These are phyloP conservation scores for Penstemon davidsonii DNA, from an alignment of 257 asterid genomes.

Conservation along the genomic window DNA sequence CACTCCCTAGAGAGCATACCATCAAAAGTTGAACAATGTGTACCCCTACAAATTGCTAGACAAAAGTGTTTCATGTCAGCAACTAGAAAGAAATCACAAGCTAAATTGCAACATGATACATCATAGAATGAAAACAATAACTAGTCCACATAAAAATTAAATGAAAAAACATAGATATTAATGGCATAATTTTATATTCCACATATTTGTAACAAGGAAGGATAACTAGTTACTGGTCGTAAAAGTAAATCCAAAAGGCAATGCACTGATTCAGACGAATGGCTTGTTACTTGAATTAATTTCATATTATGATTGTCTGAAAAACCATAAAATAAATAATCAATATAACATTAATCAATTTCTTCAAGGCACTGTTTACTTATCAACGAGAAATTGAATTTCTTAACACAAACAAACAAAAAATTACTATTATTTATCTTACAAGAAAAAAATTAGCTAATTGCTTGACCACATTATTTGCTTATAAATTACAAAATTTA, in stretches of 20 bases:
- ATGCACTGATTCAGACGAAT: not conserved
- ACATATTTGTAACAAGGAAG: not conserved
- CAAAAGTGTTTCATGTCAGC: slow-evolving; percentile 19
- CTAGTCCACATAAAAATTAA: slow-evolving; percentile 1
- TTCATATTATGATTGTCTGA: not conserved
- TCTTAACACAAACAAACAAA: no score
- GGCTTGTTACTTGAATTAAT: not conserved
- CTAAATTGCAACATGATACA: not conserved
- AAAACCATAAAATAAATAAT: not conserved
- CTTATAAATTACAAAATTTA: not conserved
- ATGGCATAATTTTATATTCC: not conserved
- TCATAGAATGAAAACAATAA: slow-evolving; percentile 9
- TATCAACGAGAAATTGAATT: no score
- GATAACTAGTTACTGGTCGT: not conserved
- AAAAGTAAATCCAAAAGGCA: not conserved
- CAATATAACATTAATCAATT: not conserved
- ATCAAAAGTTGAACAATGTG: slow-evolving; percentile 41
- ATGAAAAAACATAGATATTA: not conserved
- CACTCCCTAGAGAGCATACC: slow-evolving; percentile 74
- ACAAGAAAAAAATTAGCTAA: no score
- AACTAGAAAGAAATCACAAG: slow-evolving; percentile 1
- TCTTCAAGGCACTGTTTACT: no score
- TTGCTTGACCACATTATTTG: not conserved
- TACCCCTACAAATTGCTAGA: slow-evolving; percentile 32
- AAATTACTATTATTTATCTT: no score